These are phyloP conservation scores for Leccinellum albellum DNA, from an alignment of 768 basidiomycete species.

Conservation along the genomic window DNA sequence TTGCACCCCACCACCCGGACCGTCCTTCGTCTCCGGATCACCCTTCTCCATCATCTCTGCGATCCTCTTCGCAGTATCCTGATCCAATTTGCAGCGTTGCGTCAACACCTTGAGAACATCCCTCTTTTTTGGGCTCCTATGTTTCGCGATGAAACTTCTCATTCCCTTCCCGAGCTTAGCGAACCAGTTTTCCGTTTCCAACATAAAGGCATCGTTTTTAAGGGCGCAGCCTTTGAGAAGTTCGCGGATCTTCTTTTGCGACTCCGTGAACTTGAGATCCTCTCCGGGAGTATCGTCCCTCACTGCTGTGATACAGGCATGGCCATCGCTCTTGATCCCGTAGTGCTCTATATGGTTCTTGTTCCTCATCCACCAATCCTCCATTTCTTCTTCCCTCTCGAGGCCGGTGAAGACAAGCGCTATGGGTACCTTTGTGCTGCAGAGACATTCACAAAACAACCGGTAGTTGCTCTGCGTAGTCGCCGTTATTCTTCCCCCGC, in stretches of 20 bases:
- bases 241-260: slow-evolving; percentile 16
- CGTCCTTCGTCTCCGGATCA: not conserved
- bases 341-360: slow-evolving; percentile 15
- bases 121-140: slow-evolving; percentile 12
- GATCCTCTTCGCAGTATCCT: slow-evolving; percentile 21
- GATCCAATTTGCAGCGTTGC: slow-evolving; percentile 8
- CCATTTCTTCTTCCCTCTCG: slow-evolving; percentile 33
- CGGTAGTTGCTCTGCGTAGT: slow-evolving; percentile 36
- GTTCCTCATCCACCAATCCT: slow-evolving; percentile 35
- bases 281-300: slow-evolving; percentile 19
- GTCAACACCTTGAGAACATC: slow-evolving; percentile 18
- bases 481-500: slow-evolving; percentile 36
- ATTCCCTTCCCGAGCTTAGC: slow-evolving; percentile 9
- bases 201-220: slow-evolving; percentile 7
- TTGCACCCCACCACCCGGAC: not conserved
- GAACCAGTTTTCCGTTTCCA: slow-evolving; percentile 19
- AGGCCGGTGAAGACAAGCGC: slow-evolving; percentile 40
- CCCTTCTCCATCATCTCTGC: slow-evolving; percentile 20
- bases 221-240: slow-evolving; percentile 18
- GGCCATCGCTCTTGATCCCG: slow-evolving; percentile 28
- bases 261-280: slow-evolving; percentile 21
- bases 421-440: slow-evolving; percentile 35
- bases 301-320: slow-evolving; percentile 31
- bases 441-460: slow-evolving; percentile 39
- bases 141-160: slow-evolving; percentile 15